Evolutionary conservation across 1,139 yeast genomes (phyloP).

Genomic region (Candida pseudocylindracea): DNA sequence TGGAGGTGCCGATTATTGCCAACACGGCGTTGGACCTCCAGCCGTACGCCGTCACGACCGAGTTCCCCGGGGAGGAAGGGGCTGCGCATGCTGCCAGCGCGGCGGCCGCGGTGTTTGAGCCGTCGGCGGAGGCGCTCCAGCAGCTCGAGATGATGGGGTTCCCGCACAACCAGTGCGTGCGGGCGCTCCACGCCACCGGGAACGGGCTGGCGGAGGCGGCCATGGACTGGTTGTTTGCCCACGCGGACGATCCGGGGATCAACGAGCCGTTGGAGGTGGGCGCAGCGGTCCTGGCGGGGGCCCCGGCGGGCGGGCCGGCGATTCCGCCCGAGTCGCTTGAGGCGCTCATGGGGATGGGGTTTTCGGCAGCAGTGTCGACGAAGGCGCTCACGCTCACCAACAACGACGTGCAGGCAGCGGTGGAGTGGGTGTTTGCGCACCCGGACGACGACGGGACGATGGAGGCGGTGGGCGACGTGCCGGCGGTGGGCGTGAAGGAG

Average conservation of each 20-base stretch:
- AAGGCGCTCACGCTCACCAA: constrained; percentile 43
- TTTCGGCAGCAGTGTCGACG: constrained; percentile 31
- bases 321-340: constrained; percentile 18
- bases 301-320: no score
- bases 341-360: constrained; percentile 58
- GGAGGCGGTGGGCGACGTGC: constrained; percentile 3
- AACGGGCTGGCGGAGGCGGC: constrained; percentile 54
- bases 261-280: constrained; percentile 29
- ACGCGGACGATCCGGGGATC: constrained; percentile 66
- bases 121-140: constrained; percentile 31
- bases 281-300: not conserved
- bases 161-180: constrained; percentile 36
- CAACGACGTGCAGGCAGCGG: constrained; percentile 50
- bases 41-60: constrained; percentile 10
- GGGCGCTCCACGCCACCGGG: constrained; percentile 55
- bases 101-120: constrained; percentile 12
- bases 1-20: constrained; percentile 46
- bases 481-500: constrained; percentile 7
- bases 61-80: constrained; percentile 10
- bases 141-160: constrained; percentile 74
- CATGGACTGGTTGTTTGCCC: constrained; percentile 78
- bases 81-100: constrained; percentile 2
- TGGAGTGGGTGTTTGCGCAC: constrained; percentile 73
- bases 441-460: constrained; percentile 43
- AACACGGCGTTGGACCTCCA: constrained; percentile 21